Conservation (phyloP, 768 basidiomycete species). For the Mycena amicta region DNA sequence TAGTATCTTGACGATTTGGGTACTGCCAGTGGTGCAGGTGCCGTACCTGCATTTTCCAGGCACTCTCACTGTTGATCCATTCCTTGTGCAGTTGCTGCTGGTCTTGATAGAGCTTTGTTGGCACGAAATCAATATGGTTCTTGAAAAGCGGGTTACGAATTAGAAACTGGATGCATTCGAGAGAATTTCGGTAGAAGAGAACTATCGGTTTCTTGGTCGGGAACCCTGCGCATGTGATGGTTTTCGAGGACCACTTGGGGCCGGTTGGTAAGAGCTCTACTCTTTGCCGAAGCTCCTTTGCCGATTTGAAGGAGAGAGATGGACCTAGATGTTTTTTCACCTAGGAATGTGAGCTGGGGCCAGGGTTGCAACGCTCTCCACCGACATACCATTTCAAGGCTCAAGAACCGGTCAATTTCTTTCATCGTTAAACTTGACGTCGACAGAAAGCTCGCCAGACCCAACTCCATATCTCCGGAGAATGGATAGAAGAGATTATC, state of each 20-base stretch:
- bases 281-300: conserved; percentile 28
- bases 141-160: conserved; percentile 28
- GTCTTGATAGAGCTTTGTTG: background rate
- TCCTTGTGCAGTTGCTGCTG: background rate
- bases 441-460: conserved; percentile 32
- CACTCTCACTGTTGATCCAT: conserved; percentile 3
- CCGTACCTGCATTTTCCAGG: conserved; percentile 24
- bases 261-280: conserved; percentile 32
- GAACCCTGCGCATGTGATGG: conserved; percentile 9
- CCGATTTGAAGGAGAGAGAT: conserved; percentile 27
- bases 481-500: conserved; percentile 36
- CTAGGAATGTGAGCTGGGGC: background rate
- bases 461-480: conserved; percentile 32
- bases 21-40: no score
- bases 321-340: background rate
- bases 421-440: conserved; percentile 30
- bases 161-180: conserved; percentile 32
- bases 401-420: conserved; percentile 29
- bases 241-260: conserved; percentile 27
- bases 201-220: conserved; percentile 28
- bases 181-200: conserved; percentile 31
- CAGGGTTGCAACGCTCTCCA: no score
- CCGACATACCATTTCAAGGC: conserved; percentile 29
- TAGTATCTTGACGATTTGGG: no score
- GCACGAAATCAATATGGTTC: conserved; percentile 25